Evolutionary conservation across 768 basidiomycete species (phyloP).

Genomic region (Suillus subaureus): DNA sequence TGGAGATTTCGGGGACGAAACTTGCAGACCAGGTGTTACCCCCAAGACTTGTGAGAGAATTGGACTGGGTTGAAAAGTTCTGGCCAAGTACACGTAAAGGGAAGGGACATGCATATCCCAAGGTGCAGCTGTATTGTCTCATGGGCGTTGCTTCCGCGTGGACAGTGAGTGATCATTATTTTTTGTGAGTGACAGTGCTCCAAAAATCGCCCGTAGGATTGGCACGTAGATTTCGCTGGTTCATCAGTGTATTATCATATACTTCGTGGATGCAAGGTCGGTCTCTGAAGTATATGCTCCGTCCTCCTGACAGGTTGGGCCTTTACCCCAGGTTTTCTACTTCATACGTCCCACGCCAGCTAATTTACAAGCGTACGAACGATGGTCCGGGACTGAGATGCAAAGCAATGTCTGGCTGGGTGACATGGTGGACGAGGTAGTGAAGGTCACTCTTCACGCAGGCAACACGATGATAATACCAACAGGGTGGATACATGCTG

Average conservation of each 20-base stretch:
- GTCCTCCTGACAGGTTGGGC: slow-evolving; percentile 4
- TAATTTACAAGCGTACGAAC: slow-evolving; percentile 88
- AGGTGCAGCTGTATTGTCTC: slow-evolving; percentile 94
- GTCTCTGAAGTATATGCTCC: slow-evolving; percentile 13
- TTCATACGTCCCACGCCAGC: slow-evolving; percentile 88
- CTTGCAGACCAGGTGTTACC: slow-evolving; percentile 80
- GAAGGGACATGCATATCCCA: slow-evolving; percentile 78
- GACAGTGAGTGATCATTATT: slow-evolving; percentile 66
- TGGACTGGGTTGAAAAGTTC: slow-evolving; percentile 97
- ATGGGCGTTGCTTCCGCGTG: slow-evolving; percentile 95
- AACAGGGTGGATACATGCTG: slow-evolving; percentile 97
- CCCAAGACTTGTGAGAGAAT: slow-evolving; percentile 79
- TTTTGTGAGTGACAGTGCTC: neutral
- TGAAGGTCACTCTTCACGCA: slow-evolving; percentile 72
- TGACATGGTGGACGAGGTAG: slow-evolving; percentile 89
- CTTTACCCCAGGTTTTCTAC: slow-evolving; percentile 75
- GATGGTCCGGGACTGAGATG: slow-evolving; percentile 90
- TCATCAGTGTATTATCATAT: slow-evolving; percentile 99
- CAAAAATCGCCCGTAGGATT: slow-evolving; percentile 60
- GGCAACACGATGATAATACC: slow-evolving; percentile 96
- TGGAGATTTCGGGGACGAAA: slow-evolving; percentile 88
- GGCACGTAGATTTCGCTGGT: slow-evolving; percentile 98
- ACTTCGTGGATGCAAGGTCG: slow-evolving; percentile 79
- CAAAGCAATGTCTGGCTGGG: slow-evolving; percentile 92
- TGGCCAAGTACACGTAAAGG: slow-evolving; percentile 85